phyloP scores from a whole-genome alignment of 306 rosid genomes.

The Myrica gale region DNA sequence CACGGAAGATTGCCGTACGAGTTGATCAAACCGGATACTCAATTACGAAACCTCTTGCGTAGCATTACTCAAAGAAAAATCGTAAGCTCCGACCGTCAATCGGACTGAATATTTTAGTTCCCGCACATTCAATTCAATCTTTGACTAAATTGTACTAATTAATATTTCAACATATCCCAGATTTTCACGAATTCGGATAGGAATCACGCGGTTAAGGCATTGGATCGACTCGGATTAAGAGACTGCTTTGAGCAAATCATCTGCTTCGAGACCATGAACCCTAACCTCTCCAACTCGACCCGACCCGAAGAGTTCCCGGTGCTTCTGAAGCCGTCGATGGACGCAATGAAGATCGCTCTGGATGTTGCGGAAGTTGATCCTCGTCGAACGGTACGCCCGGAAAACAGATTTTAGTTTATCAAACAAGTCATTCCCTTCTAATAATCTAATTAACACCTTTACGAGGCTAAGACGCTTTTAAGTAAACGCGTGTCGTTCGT shows the following conservation, averaged over 20 bases:
- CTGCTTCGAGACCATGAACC: conserved; percentile 88
- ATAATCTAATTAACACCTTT: neutral
- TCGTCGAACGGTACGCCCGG: conserved; percentile 52
- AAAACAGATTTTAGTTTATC: neutral
- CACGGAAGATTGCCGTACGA: conserved; percentile 93
- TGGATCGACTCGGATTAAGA: conserved; percentile 55
- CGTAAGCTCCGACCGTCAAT: conserved; percentile 28
- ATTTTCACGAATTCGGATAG: conserved; percentile 81
- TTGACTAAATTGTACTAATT: neutral
- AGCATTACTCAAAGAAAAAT: conserved; percentile 67
- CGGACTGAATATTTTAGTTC: neutral
- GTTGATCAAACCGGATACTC: conserved; percentile 56
- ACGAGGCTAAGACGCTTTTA: neutral
- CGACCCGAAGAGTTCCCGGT: conserved; percentile 73
- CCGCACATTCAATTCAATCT: neutral
- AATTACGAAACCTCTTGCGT: conserved; percentile 55
- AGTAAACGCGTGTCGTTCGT: conserved; percentile 6
- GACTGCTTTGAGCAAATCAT: conserved; percentile 74
- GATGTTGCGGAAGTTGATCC: conserved; percentile 61
- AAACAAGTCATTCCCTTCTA: neutral
- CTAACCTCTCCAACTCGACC: conserved; percentile 53
- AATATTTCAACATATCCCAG: conserved; percentile 27
- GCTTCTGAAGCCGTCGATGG: conserved; percentile 69
- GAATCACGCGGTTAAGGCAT: conserved; percentile 57
- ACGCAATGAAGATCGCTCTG: conserved; percentile 60